A percentile compares a stretch with the other conserved stretches of the same genome.
Evolutionary conservation across 2,329 filamentous ascomycete species (phyloP).

Genomic region (Neurospora sp.): DNA sequence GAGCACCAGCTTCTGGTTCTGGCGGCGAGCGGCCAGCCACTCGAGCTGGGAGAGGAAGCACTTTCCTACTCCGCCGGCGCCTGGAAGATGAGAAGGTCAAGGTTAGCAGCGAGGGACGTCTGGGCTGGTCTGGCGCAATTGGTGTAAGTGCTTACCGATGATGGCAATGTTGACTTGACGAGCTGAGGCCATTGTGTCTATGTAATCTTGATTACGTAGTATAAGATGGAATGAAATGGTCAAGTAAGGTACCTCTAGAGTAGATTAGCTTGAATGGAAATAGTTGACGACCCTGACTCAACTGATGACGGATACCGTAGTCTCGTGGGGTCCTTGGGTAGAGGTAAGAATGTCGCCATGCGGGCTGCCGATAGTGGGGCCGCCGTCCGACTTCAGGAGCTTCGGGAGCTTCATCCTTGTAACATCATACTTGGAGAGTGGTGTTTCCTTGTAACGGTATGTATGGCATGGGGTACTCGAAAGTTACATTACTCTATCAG

Average conservation of each 20-base stretch:
- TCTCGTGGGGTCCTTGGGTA: constrained; percentile 13
- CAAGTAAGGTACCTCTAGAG: not conserved
- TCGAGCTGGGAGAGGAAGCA: constrained; percentile 79
- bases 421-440: not conserved
- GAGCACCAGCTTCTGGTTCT: constrained; percentile 61
- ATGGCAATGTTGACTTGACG: constrained; percentile 33
- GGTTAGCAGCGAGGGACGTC: not conserved
- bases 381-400: not conserved
- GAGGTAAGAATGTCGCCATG: constrained; percentile 15
- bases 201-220: constrained; percentile 1
- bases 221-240: not conserved
- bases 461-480: not conserved
- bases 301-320: not conserved
- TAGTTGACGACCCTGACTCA: not conserved
- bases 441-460: not conserved
- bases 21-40: constrained; percentile 52
- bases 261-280: constrained; percentile 1
- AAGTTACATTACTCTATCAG: not conserved
- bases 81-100: constrained; percentile 33
- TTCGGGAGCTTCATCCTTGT: not conserved
- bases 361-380: constrained; percentile 20
- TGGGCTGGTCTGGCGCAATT: not conserved
- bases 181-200: constrained; percentile 18
- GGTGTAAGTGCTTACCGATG: constrained; percentile 25
- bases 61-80: constrained; percentile 87